Evolutionary conservation across 805 yeast genomes (phyloP).

Genomic region (Ogataea zsoltii): DNA sequence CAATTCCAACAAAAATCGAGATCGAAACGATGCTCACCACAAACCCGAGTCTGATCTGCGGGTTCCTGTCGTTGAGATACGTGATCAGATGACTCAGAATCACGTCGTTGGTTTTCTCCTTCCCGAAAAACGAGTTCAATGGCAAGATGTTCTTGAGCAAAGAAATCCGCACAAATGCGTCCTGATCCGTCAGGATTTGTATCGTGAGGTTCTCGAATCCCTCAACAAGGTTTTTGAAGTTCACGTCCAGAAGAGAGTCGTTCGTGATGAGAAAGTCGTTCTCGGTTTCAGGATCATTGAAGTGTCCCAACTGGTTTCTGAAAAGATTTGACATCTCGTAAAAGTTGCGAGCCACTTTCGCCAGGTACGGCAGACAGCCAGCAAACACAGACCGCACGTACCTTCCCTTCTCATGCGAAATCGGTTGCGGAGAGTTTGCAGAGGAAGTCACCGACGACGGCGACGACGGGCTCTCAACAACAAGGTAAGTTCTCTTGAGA

Average conservation of each 20-base stretch:
- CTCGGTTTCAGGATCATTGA: conserved; percentile 47
- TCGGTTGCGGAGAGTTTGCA: conserved; percentile 1
- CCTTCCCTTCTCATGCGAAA: conserved; percentile 20
- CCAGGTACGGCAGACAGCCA: conserved; percentile 68
- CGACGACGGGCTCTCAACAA: conserved; percentile 23
- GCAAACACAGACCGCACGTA: conserved; percentile 71
- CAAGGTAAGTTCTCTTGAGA: conserved; percentile 38
- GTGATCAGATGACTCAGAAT: conserved; percentile 89
- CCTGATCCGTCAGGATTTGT: conserved; percentile 67
- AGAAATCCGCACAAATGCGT: conserved; percentile 65
- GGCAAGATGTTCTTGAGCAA: conserved; percentile 72
- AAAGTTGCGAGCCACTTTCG: conserved; percentile 61
- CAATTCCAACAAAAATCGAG: conserved; percentile 77
- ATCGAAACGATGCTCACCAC: conserved; percentile 71
- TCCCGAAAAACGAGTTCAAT: conserved; percentile 79
- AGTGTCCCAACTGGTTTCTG: conserved; percentile 30
- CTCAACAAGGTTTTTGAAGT: conserved; percentile 46
- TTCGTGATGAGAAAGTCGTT: conserved; percentile 36
- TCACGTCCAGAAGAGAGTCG: conserved; percentile 35
- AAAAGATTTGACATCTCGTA: conserved; percentile 60
- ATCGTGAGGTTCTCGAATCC: conserved; percentile 69
- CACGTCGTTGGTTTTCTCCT: conserved; percentile 84
- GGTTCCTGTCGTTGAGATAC: conserved; percentile 77
- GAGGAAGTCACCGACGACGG: conserved; percentile 12
- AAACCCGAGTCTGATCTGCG: conserved; percentile 67